A percentile compares a stretch with the other conserved stretches of the same genome.
These are phyloP conservation scores for Trypethelium eluteriae DNA, from an alignment of 495 filamentous ascomycete genomes.

Conservation along the genomic window DNA sequence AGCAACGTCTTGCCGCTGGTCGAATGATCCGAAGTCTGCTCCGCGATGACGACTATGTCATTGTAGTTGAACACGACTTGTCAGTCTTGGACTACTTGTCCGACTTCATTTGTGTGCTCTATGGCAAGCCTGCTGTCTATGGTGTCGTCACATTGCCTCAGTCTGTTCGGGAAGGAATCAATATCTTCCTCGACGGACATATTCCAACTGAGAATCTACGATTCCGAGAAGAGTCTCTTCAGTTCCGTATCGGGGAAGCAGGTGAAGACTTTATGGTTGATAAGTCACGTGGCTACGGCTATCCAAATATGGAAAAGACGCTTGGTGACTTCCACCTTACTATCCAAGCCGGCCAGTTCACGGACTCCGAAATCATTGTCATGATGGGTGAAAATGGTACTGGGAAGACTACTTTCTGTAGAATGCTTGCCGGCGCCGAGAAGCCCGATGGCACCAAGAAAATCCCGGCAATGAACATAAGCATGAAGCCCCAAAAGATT, in stretches of 20 bases:
- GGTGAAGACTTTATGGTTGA: constrained; percentile 85
- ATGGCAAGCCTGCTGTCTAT: constrained; percentile 89
- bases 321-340: constrained; percentile 79
- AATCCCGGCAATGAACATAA: constrained; percentile 89
- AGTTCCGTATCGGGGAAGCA: constrained; percentile 90
- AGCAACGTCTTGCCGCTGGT: constrained; percentile 89
- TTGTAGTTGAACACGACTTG: constrained; percentile 98
- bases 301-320: constrained; percentile 89
- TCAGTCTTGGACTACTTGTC: constrained; percentile 96
- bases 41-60: constrained; percentile 85
- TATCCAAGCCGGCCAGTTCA: constrained; percentile 78
- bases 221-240: constrained; percentile 93
- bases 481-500: constrained; percentile 99
- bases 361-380: constrained; percentile 95
- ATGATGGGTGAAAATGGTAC: constrained; percentile 99
- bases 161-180: constrained; percentile 98
- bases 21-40: constrained; percentile 84
- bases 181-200: constrained; percentile 97
- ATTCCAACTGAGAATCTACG: constrained; percentile 97
- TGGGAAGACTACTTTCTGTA: constrained; percentile 96
- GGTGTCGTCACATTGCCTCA: constrained; percentile 96
- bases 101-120: constrained; percentile 95
- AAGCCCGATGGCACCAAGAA: constrained; percentile 72
- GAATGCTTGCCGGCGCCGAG: constrained; percentile 82
- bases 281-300: constrained; percentile 73